Evolutionary conservation across 148 eudicot species (phyloP).

Genomic region (Rhododendron simsii): DNA sequence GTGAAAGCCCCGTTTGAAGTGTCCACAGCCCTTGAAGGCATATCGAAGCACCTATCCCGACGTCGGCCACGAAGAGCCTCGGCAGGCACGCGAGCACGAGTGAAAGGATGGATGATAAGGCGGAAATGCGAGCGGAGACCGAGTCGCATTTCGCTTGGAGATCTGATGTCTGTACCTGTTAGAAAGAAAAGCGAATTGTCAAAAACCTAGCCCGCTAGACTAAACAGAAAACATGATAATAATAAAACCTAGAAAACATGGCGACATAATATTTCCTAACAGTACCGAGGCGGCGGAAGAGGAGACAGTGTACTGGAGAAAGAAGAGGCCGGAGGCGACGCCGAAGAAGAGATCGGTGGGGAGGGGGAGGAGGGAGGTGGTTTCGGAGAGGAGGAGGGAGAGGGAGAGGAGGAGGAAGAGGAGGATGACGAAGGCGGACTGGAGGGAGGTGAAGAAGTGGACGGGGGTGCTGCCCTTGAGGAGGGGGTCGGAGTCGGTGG

Average conservation of each 20-base stretch:
- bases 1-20: slow-evolving; percentile 64
- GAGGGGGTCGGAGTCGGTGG: slow-evolving; percentile 64
- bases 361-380: slow-evolving; percentile 43
- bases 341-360: slow-evolving; percentile 68
- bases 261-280: not conserved
- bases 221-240: not conserved
- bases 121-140: slow-evolving; percentile 48
- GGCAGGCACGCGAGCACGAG: slow-evolving; percentile 56
- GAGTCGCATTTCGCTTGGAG: slow-evolving; percentile 57
- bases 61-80: slow-evolving; percentile 55
- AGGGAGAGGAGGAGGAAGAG: slow-evolving; percentile 62
- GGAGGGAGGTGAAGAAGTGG: slow-evolving; percentile 74
- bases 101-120: slow-evolving; percentile 41
- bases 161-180: slow-evolving; percentile 32
- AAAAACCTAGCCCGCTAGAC: not conserved
- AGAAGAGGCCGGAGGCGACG: slow-evolving; percentile 47
- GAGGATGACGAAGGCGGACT: slow-evolving; percentile 49
- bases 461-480: slow-evolving; percentile 64
- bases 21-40: slow-evolving; percentile 73
- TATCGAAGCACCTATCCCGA: slow-evolving; percentile 46
- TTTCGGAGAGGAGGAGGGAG: slow-evolving; percentile 45
- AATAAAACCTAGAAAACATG: not conserved
- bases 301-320: slow-evolving; percentile 43
- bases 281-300: slow-evolving; percentile 33
- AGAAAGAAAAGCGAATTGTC: not conserved